Conservation (phyloP, 192 early-diverging fungal genomes). For the Mortierella antarctica region DNA sequence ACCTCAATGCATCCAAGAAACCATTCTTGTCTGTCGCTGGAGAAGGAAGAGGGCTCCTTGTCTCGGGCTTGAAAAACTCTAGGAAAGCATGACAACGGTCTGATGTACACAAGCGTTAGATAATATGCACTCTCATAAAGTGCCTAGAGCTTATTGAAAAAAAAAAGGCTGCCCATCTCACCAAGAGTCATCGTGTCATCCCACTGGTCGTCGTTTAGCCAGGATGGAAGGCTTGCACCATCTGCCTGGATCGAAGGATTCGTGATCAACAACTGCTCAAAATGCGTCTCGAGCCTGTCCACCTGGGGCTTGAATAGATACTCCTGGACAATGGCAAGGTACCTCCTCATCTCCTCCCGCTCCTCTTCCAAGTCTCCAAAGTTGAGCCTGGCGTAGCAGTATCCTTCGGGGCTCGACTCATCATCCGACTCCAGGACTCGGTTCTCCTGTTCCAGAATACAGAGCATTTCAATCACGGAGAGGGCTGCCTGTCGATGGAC, state of each 20-base stretch:
- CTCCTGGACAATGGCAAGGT: conserved; percentile 59
- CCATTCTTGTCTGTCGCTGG: conserved; percentile 49
- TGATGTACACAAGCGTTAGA: conserved; percentile 7
- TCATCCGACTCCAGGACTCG: conserved; percentile 49
- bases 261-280: conserved; percentile 29
- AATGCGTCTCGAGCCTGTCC: conserved; percentile 27
- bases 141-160: neutral
- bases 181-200: conserved; percentile 7
- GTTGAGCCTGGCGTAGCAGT: conserved; percentile 59
- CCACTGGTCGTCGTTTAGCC: conserved; percentile 26
- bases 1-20: conserved; percentile 62
- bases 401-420: conserved; percentile 53
- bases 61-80: conserved; percentile 47
- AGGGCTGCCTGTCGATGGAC: conserved; percentile 58
- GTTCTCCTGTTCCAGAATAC: conserved; percentile 56
- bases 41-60: conserved; percentile 24
- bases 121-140: neutral
- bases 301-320: conserved; percentile 59
- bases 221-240: conserved; percentile 41
- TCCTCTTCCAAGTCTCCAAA: conserved; percentile 57
- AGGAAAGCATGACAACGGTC: conserved; percentile 65
- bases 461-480: conserved; percentile 60
- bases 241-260: neutral
- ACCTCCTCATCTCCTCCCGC: conserved; percentile 56
- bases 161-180: neutral